Evolutionary conservation across 331 rosid genomes (phyloP).

Genomic region (Malus hybrid): DNA sequence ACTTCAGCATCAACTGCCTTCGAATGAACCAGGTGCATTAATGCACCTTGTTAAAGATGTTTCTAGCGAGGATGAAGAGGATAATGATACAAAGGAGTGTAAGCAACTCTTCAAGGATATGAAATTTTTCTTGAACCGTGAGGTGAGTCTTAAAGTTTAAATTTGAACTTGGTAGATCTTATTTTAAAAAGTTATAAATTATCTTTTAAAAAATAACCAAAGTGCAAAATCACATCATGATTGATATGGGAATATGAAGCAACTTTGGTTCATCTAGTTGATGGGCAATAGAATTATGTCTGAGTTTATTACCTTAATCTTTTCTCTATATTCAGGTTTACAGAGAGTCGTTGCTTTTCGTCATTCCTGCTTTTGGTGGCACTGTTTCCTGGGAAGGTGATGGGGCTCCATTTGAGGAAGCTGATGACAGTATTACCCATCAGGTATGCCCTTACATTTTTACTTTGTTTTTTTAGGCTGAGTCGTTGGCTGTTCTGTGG

Average conservation of each 20-base stretch:
- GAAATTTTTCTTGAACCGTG: conserved; percentile 83
- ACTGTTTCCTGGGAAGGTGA: conserved; percentile 89
- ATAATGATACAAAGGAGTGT: conserved; percentile 63
- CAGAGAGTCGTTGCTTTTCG: conserved; percentile 76
- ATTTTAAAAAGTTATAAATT: neutral
- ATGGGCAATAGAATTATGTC: neutral
- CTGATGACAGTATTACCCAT: conserved; percentile 64
- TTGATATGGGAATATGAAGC: neutral
- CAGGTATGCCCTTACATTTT: conserved; percentile 41
- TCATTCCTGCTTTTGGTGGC: conserved; percentile 94
- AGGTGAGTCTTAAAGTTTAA: conserved; percentile 31
- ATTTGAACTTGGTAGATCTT: neutral
- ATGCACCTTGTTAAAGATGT: conserved; percentile 72
- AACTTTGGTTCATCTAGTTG: neutral
- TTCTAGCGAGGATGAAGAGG: conserved; percentile 55
- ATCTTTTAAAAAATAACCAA: neutral
- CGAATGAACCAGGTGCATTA: conserved; percentile 77
- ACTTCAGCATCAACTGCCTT: conserved; percentile 89
- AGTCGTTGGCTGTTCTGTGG: neutral
- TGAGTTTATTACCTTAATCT: neutral
- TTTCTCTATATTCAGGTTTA: conserved; percentile 50
- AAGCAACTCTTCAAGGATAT: conserved; percentile 64
- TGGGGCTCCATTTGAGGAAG: conserved; percentile 71
- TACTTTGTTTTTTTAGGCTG: neutral
- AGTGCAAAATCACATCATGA: neutral